Evolutionary conservation across 495 filamentous ascomycete species (phyloP).

Genomic region (Aspergillus avenaceus): DNA sequence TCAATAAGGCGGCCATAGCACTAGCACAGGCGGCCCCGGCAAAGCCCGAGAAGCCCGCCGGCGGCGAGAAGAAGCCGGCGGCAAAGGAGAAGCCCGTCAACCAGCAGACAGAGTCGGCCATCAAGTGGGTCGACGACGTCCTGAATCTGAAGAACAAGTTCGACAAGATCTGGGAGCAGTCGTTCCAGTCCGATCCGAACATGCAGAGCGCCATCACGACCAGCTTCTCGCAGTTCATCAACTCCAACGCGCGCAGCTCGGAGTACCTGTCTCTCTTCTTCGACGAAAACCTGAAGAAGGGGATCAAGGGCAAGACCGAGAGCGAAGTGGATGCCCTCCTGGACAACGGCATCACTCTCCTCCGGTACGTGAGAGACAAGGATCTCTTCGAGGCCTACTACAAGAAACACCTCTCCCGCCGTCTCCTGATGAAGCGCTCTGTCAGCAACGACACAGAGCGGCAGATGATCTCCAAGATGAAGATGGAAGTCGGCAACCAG

Average conservation of each 20-base stretch:
- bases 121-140: conserved; percentile 94
- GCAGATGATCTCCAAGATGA: conserved; percentile 95
- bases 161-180: conserved; percentile 64
- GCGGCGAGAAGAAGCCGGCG: conserved; percentile 34
- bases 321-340: conserved; percentile 80
- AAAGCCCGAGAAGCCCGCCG: conserved; percentile 26
- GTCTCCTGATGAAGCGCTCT: conserved; percentile 80
- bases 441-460: conserved; percentile 87
- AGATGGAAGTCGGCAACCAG: conserved; percentile 86
- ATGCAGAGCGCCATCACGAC: conserved; percentile 77
- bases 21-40: conserved; percentile 16
- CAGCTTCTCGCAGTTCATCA: conserved; percentile 89
- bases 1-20: conserved; percentile 63
- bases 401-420: conserved; percentile 89
- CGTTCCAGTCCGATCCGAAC: conserved; percentile 70
- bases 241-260: conserved; percentile 72
- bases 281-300: conserved; percentile 92
- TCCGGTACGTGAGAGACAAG: conserved; percentile 85
- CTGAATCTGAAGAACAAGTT: conserved; percentile 84
- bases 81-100: conserved; percentile 51
- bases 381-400: conserved; percentile 98
- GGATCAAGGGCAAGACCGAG: conserved; percentile 89
- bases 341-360: conserved; percentile 82
- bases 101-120: conserved; percentile 72
- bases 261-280: conserved; percentile 97